phyloP scores from a whole-genome alignment of 768 basidiomycete species.

The Scleroderma citrinum region DNA sequence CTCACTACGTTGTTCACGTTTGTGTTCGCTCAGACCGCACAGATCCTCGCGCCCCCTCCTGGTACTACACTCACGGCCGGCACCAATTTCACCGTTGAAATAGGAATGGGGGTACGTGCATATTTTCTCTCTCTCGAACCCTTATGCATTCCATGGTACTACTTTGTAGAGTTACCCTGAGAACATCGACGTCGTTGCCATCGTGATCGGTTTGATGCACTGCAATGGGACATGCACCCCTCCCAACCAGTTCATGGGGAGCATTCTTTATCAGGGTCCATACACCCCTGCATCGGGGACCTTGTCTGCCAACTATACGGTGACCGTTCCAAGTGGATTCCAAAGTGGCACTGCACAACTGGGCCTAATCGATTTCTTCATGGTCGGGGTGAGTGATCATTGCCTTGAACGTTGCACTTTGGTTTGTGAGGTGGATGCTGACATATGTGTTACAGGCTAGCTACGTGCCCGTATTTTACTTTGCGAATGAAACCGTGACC shows the following conservation, averaged over 20 bases:
- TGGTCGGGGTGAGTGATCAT: slow-evolving; percentile 35
- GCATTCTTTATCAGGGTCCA: slow-evolving; percentile 30
- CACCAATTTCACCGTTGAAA: slow-evolving; percentile 7
- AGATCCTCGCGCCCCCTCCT: slow-evolving; percentile 7
- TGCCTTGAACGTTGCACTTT: not conserved
- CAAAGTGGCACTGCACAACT: slow-evolving; percentile 28
- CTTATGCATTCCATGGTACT: not conserved
- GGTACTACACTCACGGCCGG: slow-evolving; percentile 8
- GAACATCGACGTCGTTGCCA: slow-evolving; percentile 22
- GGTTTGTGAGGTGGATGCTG: not conserved
- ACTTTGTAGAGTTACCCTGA: slow-evolving; percentile 13
- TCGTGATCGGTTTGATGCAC: slow-evolving; percentile 27
- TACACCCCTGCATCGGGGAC: slow-evolving; percentile 18
- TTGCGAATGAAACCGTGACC: slow-evolving; percentile 17
- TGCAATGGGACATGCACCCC: slow-evolving; percentile 23
- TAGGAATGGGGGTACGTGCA: slow-evolving; percentile 14
- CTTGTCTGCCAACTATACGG: slow-evolving; percentile 29
- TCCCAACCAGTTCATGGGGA: slow-evolving; percentile 21
- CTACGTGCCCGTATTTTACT: slow-evolving; percentile 12
- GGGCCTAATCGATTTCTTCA: slow-evolving; percentile 30
- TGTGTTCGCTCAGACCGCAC: slow-evolving; percentile 12
- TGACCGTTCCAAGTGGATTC: slow-evolving; percentile 23
- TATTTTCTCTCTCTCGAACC: not conserved
- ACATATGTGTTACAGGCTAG: slow-evolving; percentile 4
- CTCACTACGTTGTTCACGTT: slow-evolving; percentile 9